Percentiles rank a stretch among this genome's conserved stretches.
Evolutionary conservation across 345 rosid genomes (phyloP).

Genomic region (Geranium rotundifolium): DNA sequence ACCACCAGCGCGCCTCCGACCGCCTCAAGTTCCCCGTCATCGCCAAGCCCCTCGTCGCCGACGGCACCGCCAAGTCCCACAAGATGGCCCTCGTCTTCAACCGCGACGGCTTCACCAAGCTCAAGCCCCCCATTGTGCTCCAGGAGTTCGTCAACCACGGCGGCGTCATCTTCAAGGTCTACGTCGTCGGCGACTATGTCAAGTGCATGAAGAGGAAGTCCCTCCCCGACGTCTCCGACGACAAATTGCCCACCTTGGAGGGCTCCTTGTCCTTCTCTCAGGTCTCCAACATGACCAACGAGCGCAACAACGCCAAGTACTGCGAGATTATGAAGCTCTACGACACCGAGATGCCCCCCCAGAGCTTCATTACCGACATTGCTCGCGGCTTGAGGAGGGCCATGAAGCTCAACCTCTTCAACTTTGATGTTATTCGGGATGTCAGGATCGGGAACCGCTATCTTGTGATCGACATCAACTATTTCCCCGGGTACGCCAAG

Average conservation of each 20-base stretch:
- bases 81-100: slow-evolving; percentile 48
- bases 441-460: slow-evolving; percentile 32
- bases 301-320: slow-evolving; percentile 21
- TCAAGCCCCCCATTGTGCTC: slow-evolving; percentile 44
- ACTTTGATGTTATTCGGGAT: slow-evolving; percentile 58
- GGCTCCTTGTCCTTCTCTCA: slow-evolving; percentile 43
- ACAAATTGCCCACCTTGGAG: slow-evolving; percentile 25
- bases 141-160: slow-evolving; percentile 16
- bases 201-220: slow-evolving; percentile 51
- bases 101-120: slow-evolving; percentile 36
- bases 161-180: slow-evolving; percentile 54
- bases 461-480: slow-evolving; percentile 52
- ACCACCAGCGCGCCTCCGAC: slow-evolving; percentile 25
- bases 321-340: slow-evolving; percentile 28
- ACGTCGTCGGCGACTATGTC: slow-evolving; percentile 44
- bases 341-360: slow-evolving; percentile 36
- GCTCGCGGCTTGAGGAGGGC: slow-evolving; percentile 43
- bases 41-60: slow-evolving; percentile 51
- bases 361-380: slow-evolving; percentile 25
- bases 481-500: slow-evolving; percentile 57
- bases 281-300: slow-evolving; percentile 36
- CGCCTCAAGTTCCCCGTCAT: slow-evolving; percentile 46
- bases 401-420: slow-evolving; percentile 40
- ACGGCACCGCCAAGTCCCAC: slow-evolving; percentile 47
- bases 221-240: slow-evolving; percentile 43